A percentile compares a stretch with the other conserved stretches of the same genome.
Evolutionary conservation across 768 basidiomycete species (phyloP).

Genomic region (Collybia sordida): DNA sequence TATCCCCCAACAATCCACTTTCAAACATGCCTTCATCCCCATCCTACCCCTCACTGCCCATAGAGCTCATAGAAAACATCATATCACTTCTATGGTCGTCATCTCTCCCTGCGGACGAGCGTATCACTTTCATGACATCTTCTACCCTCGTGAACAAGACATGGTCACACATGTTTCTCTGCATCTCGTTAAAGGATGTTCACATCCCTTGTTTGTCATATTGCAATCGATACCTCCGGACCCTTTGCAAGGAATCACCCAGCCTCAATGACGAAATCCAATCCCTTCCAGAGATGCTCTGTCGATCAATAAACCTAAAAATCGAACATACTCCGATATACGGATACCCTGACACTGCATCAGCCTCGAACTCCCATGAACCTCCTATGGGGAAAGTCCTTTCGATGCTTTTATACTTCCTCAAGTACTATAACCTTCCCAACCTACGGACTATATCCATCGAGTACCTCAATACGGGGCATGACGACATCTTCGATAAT

Average conservation of each 20-base stretch:
- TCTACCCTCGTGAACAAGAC: constrained; percentile 17
- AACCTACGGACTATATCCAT: neutral
- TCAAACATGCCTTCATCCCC: no score
- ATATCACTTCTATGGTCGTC: constrained; percentile 13
- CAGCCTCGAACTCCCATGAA: neutral
- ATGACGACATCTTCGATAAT: neutral
- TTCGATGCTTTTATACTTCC: constrained; percentile 7
- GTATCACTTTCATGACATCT: constrained; percentile 16
- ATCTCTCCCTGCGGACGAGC: constrained; percentile 13
- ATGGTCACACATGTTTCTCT: constrained; percentile 13
- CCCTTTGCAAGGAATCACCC: constrained; percentile 3
- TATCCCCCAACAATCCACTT: no score
- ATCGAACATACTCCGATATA: constrained; percentile 5
- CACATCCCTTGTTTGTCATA: constrained; percentile 15
- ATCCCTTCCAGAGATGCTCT: constrained; percentile 2
- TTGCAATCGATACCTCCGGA: constrained; percentile 8
- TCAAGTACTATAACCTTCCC: constrained; percentile 7
- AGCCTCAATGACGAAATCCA: neutral
- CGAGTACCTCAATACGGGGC: neutral
- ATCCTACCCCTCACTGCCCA: constrained; percentile 7
- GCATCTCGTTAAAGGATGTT: constrained; percentile 16
- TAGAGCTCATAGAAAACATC: constrained; percentile 17
- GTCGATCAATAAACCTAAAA: constrained; percentile 8
- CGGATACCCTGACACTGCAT: no score
- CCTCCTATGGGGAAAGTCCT: constrained; percentile 4